Evolutionary conservation across 2,329 filamentous ascomycete genomes (phyloP).

Genomic region (Aspergillus candidus): DNA sequence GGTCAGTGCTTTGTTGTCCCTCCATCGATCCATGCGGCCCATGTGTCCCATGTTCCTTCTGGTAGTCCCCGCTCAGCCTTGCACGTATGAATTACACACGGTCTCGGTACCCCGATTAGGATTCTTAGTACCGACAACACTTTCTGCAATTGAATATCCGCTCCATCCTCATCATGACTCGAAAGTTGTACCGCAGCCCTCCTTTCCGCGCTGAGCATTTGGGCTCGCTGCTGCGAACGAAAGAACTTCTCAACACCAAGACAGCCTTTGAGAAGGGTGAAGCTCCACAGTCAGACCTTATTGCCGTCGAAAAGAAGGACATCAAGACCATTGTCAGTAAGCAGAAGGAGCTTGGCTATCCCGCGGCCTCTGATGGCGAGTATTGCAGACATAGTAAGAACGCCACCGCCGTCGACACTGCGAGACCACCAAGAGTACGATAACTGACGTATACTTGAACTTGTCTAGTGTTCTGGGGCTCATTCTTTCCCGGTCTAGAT

Average conservation of each 20-base stretch:
- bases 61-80: too few relatives aligned
- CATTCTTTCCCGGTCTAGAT: constrained; percentile 50
- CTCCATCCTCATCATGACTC: constrained; percentile 20
- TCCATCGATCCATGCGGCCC: too few relatives aligned
- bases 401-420: neutral
- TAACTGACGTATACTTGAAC: neutral
- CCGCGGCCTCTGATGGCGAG: constrained; percentile 63
- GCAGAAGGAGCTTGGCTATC: constrained; percentile 58
- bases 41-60: too few relatives aligned
- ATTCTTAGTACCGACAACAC: neutral
- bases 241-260: constrained; percentile 55
- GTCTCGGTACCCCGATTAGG: neutral
- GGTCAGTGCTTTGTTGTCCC: too few relatives aligned
- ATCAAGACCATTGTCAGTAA: constrained; percentile 60
- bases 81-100: too few relatives aligned
- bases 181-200: constrained; percentile 40
- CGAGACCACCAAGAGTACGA: neutral
- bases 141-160: neutral
- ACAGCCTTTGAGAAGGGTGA: constrained; percentile 52
- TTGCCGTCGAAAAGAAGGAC: constrained; percentile 57
- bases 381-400: constrained; percentile 47
- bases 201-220: constrained; percentile 69
- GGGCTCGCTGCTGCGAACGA: constrained; percentile 63
- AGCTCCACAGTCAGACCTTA: constrained; percentile 51
- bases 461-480: constrained; percentile 50